Percentiles rank a stretch among this genome's conserved stretches.
Conservation (phyloP, 2,329 filamentous ascomycete species). For the Monosporascus sp. region DNA sequence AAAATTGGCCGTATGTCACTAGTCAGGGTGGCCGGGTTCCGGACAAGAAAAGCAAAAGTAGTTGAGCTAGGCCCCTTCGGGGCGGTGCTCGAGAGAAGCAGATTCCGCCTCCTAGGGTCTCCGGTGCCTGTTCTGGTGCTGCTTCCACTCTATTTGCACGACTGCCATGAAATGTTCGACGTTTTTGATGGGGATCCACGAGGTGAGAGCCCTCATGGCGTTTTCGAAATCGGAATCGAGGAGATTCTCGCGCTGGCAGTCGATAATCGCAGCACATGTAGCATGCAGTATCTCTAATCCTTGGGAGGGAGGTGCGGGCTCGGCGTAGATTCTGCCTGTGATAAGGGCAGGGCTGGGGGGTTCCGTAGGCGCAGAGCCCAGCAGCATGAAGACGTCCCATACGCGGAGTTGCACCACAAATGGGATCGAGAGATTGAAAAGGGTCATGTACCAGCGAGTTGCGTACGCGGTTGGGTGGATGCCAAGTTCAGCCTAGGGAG, state of each 20-base stretch:
- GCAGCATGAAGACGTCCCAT: constrained; percentile 96
- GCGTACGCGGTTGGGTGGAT: constrained; percentile 92
- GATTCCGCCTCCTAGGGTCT: constrained; percentile 24
- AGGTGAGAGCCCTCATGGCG: constrained; percentile 93
- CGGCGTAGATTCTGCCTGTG: constrained; percentile 24
- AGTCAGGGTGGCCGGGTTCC: no score
- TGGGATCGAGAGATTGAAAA: constrained; percentile 95
- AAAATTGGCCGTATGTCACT: no score
- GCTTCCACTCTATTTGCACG: constrained; percentile 80
- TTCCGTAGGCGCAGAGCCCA: constrained; percentile 67
- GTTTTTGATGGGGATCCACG: constrained; percentile 89
- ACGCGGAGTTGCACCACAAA: constrained; percentile 91
- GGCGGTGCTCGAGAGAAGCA: constrained; percentile 1
- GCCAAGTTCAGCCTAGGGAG: constrained; percentile 60
- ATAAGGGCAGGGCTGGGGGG: constrained; percentile 7
- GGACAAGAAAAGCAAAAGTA: neutral
- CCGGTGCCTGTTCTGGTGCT: constrained; percentile 44
- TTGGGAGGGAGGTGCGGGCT: constrained; percentile 37
- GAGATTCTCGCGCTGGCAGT: constrained; percentile 82
- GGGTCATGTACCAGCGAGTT: constrained; percentile 92
- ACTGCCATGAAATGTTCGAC: constrained; percentile 92
- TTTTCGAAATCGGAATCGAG: constrained; percentile 95
- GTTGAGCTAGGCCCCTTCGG: neutral
- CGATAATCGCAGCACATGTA: constrained; percentile 81
- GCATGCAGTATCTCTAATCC: constrained; percentile 88